A percentile compares a stretch with the other conserved stretches of the same genome.
phyloP scores from a whole-genome alignment of 441 rosid species.

The Codiaeum variegatum region DNA sequence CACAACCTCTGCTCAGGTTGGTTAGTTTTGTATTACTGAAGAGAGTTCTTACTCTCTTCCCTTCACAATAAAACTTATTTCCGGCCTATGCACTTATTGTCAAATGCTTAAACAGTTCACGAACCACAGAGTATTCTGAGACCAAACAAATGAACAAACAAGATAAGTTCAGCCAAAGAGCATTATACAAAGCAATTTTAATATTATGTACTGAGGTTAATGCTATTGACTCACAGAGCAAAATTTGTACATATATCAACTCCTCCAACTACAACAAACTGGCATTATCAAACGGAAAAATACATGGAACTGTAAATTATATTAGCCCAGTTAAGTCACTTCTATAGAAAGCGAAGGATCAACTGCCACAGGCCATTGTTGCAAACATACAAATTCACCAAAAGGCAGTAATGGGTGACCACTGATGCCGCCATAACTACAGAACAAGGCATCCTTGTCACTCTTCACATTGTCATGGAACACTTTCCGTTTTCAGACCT shows the following conservation, averaged over 20 bases:
- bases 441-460: not conserved
- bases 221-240: not conserved
- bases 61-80: slow-evolving; percentile 30
- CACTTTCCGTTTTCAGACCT: slow-evolving; percentile 6
- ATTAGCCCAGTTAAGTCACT: not conserved
- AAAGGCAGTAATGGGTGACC: not conserved
- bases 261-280: not conserved
- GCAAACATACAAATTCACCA: not conserved
- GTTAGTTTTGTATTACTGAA: slow-evolving; percentile 37
- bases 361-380: not conserved
- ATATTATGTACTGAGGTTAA: slow-evolving; percentile 1
- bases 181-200: not conserved
- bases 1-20: slow-evolving; percentile 18
- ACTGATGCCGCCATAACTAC: not conserved
- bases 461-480: not conserved
- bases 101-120: not conserved
- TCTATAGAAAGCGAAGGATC: not conserved
- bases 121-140: not conserved
- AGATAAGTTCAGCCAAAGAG: not conserved
- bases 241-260: not conserved
- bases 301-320: slow-evolving; percentile 8
- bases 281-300: not conserved
- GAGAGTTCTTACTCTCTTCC: slow-evolving; percentile 43
- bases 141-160: not conserved
- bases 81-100: not conserved